phyloP scores from a whole-genome alignment of 1,139 yeast species.

The Candida sp. region DNA sequence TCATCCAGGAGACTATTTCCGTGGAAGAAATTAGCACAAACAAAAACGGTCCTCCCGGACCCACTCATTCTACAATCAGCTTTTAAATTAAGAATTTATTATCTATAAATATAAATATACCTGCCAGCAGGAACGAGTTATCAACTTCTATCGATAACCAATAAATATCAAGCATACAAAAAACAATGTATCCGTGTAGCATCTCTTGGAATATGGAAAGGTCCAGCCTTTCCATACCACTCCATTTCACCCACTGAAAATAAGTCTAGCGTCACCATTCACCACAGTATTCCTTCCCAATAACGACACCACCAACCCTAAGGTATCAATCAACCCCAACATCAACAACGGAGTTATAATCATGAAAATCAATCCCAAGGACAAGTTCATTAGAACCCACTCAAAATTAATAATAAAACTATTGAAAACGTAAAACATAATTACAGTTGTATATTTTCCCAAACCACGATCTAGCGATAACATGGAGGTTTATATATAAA shows the following conservation, averaged over 20 bases:
- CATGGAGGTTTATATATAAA: no score
- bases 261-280: neutral
- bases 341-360: slow-evolving; percentile 1
- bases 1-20: no score
- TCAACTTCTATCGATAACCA: neutral
- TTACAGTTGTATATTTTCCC: no score
- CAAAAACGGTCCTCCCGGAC: no score
- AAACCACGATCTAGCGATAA: no score
- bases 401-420: neutral
- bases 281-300: neutral
- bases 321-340: neutral
- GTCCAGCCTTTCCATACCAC: neutral
- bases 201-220: no score
- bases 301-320: neutral
- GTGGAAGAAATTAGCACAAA: no score
- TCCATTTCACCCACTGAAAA: neutral
- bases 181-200: neutral
- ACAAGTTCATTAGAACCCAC: neutral
- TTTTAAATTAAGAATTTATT: no score
- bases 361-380: slow-evolving; percentile 1
- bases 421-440: neutral
- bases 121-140: neutral
- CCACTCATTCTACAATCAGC: no score
- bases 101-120: neutral
- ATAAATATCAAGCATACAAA: neutral